Percentiles rank a stretch among this genome's conserved stretches.
Conservation (phyloP, 2,329 filamentous ascomycete species). For the Penicillium sp. region DNA sequence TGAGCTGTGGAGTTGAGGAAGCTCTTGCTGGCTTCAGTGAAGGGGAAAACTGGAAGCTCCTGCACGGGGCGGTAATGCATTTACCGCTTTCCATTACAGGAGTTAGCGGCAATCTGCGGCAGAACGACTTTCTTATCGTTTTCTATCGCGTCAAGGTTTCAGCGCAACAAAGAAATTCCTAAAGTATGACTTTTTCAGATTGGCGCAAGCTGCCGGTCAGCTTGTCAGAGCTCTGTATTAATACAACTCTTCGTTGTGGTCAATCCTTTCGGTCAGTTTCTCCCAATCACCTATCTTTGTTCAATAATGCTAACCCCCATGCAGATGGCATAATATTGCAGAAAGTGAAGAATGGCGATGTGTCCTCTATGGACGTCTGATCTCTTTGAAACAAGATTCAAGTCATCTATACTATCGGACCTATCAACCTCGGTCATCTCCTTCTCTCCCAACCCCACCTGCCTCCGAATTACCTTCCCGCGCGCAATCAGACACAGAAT, state of each 20-base stretch:
- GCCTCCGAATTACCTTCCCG: constrained; percentile 40
- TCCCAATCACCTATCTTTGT: neutral
- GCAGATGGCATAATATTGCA: constrained; percentile 77
- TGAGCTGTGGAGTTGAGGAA: constrained; percentile 32
- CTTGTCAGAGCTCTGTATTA: constrained; percentile 84
- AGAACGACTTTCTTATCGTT: constrained; percentile 21
- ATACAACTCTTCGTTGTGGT: constrained; percentile 90
- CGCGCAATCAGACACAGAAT: constrained; percentile 8
- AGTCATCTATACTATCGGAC: constrained; percentile 77
- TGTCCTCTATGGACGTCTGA: constrained; percentile 77
- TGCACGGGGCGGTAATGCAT: constrained; percentile 15
- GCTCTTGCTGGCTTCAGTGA: constrained; percentile 17
- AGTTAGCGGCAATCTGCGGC: constrained; percentile 17
- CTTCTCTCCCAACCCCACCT: constrained; percentile 26
- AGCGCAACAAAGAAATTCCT: neutral
- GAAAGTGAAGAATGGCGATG: constrained; percentile 84
- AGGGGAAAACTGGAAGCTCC: constrained; percentile 36
- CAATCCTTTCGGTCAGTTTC: constrained; percentile 77
- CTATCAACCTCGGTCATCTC: constrained; percentile 44
- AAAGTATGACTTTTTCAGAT: constrained; percentile 55
- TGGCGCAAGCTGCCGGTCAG: constrained; percentile 87
- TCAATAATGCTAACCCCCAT: constrained; percentile 5
- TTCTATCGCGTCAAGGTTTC: constrained; percentile 1
- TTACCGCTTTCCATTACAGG: constrained; percentile 27
- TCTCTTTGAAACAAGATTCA: constrained; percentile 81